Evolutionary conservation across 169 alveolate genomes (phyloP), one percentile per base, ranked within the genome.

Genomic region (Plasmodium gonderi): DNA sequence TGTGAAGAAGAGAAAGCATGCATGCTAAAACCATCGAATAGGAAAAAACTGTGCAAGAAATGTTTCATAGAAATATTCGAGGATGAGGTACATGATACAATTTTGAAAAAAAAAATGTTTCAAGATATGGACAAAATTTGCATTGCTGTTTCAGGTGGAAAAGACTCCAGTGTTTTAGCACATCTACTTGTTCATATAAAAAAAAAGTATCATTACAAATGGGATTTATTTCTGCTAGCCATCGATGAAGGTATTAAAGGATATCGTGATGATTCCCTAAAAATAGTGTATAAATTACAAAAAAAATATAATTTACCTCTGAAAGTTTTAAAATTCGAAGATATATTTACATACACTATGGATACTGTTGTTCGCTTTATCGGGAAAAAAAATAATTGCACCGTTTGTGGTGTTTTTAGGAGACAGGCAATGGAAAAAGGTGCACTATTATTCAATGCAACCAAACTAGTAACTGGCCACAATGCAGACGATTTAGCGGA

Each of bases 201-300:
- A 87, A 97, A 95, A 80, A 95, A 98, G 80, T 96, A 98, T 90
- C 95, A 98, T 79, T 97, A 98, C 85, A 99, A 99, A 11, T 92
- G 99, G 80, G 95, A 97, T 40, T 93, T 99, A 68, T 96, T 94
- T 92, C 95, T 99, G 31, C 96, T 99, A 23, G 99, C 99, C 3
- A 96, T 99, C 65, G 99, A 99, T 95, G 99, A 99, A 96, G 99
- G 99, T 7, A 99, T 99, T 49, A 97, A 95, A 67, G 99, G 99
- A 3, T 99, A 99, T 94, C 94, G 99, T 67, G 99, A 99, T 91
- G 99, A 98, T 67, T 97, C 99, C 9, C 94, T 99, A 74, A 98
- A 97, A 87, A 97, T 99, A 3, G 99, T 99, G 0, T 96, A 97
- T 92, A 91, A 81, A 67, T 92, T 95, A 82, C 75, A 98, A 91